These are phyloP conservation scores for Xanthoceras sorbifolium DNA, from an alignment of 345 rosid genomes.

Conservation along the genomic window DNA sequence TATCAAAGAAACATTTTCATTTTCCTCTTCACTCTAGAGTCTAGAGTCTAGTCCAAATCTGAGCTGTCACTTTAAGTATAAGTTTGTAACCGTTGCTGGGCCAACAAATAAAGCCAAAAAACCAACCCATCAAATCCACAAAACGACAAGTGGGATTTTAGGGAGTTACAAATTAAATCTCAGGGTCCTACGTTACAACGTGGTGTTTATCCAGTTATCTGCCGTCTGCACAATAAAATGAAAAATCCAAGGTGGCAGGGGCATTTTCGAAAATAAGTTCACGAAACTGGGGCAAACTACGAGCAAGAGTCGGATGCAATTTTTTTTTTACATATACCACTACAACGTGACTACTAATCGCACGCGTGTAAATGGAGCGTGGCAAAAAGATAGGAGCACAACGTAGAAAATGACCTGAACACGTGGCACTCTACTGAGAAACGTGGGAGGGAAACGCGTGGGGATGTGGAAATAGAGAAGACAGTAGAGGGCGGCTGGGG, in stretches of 20 bases:
- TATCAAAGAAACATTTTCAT: too few relatives aligned
- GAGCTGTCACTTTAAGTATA: background rate
- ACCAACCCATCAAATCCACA: background rate
- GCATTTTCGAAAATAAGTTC: background rate
- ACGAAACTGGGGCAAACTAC: background rate
- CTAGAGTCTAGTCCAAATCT: background rate
- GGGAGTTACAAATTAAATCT: too few relatives aligned
- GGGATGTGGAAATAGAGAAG: background rate
- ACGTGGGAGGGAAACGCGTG: slow-evolving; percentile 14
- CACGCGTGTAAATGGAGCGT: background rate
- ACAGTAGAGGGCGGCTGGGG: slow-evolving; percentile 43
- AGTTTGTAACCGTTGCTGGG: background rate
- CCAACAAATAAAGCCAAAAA: background rate
- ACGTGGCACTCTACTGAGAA: background rate
- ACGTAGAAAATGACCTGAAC: too few relatives aligned
- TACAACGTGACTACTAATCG: background rate
- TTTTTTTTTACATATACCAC: background rate
- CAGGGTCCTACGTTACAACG: background rate
- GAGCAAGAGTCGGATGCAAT: background rate
- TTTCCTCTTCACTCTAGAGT: too few relatives aligned
- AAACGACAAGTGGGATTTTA: background rate
- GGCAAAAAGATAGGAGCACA: background rate
- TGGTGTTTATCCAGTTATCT: background rate
- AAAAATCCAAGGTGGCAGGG: background rate
- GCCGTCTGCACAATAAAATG: background rate